Conservation (phyloP, 768 basidiomycete species). For the Auriscalpium vulgare region DNA sequence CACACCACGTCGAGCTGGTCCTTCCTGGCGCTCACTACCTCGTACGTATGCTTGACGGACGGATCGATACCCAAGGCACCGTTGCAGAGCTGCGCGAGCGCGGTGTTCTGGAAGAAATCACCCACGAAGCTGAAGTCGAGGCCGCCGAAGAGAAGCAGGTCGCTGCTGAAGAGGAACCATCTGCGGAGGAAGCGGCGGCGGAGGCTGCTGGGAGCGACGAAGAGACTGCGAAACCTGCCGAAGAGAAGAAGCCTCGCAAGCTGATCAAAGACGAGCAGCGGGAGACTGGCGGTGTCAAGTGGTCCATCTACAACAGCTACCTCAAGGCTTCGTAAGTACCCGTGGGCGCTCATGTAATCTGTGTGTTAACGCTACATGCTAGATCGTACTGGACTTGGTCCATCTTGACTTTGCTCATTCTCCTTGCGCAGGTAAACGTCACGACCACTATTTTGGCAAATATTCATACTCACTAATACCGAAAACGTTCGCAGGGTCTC, state of each 20-base stretch:
- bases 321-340: conserved; percentile 55
- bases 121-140: conserved; percentile 39
- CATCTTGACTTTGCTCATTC: conserved; percentile 40
- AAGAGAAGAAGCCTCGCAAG: conserved; percentile 57
- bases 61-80: conserved; percentile 68
- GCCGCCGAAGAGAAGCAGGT: conserved; percentile 30
- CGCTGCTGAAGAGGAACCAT: conserved; percentile 12
- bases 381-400: conserved; percentile 66
- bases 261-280: conserved; percentile 77
- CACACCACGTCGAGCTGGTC: conserved; percentile 80
- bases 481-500: conserved; percentile 30
- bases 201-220: conserved; percentile 16
- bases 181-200: conserved; percentile 22
- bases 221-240: conserved; percentile 22
- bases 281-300: conserved; percentile 76
- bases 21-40: conserved; percentile 67
- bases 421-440: conserved; percentile 28
- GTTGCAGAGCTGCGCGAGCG: conserved; percentile 52
- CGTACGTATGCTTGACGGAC: conserved; percentile 74
- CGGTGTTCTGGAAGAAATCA: conserved; percentile 56
- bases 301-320: conserved; percentile 57
- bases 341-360: no score
- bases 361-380: not conserved
- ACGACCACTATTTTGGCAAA: not conserved
- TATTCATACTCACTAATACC: not conserved